Percentiles rank a stretch among this genome's conserved stretches.
Evolutionary conservation across 2,329 filamentous ascomycete species (phyloP).

Genomic region (Pseudocercospora fuligena): DNA sequence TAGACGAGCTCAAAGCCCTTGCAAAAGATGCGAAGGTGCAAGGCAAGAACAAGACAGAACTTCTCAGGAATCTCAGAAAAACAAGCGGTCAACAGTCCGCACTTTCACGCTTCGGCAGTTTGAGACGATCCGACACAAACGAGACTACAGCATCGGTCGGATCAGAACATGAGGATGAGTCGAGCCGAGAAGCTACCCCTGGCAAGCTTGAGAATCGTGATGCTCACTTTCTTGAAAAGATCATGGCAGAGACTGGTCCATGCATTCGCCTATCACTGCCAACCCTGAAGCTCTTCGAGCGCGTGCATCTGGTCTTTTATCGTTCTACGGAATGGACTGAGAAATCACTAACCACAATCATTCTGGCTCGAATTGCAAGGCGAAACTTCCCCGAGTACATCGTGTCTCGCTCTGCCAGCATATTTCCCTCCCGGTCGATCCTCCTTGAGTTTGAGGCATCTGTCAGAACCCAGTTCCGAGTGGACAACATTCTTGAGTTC

Average conservation of each 20-base stretch:
- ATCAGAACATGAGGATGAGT: constrained; percentile 38
- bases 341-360: constrained; percentile 92
- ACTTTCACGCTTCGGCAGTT: constrained; percentile 66
- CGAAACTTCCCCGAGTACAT: constrained; percentile 89
- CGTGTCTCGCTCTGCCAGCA: constrained; percentile 85
- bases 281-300: constrained; percentile 82
- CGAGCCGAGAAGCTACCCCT: constrained; percentile 46
- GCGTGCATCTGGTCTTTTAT: constrained; percentile 95
- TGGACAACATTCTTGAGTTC: constrained; percentile 83
- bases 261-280: constrained; percentile 79
- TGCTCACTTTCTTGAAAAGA: constrained; percentile 75
- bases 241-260: constrained; percentile 75
- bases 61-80: constrained; percentile 73
- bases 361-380: constrained; percentile 85
- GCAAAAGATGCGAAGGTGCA: constrained; percentile 86
- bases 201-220: constrained; percentile 65
- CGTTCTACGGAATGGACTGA: constrained; percentile 96
- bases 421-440: constrained; percentile 76
- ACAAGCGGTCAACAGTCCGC: constrained; percentile 76
- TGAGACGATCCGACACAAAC: constrained; percentile 67
- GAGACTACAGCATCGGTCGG: constrained; percentile 57
- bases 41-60: constrained; percentile 84
- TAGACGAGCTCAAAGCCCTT: constrained; percentile 84
- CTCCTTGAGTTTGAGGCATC: constrained; percentile 90
- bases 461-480: constrained; percentile 76